Evolutionary conservation across 164 flowering plant genomes (phyloP).

Genomic region (Litsea cubeba): DNA sequence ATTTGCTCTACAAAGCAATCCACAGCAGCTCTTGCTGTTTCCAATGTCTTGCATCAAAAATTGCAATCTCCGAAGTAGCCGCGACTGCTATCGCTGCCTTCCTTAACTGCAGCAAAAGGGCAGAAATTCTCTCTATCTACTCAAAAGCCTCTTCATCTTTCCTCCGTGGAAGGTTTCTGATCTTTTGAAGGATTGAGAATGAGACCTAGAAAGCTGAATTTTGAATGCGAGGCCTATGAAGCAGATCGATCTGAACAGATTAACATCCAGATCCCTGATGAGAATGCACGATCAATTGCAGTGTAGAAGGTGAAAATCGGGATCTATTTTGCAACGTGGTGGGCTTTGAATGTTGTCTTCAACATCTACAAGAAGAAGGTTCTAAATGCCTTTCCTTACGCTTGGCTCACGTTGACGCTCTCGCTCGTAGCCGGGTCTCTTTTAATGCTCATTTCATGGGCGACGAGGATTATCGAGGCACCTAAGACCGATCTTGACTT

Average conservation of each 20-base stretch:
- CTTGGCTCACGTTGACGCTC: slow-evolving; percentile 81
- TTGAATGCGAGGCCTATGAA: slow-evolving; percentile 59
- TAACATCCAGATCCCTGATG: slow-evolving; percentile 4
- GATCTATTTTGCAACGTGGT: slow-evolving; percentile 80
- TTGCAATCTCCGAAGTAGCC: slow-evolving; percentile 5
- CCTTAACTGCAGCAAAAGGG: slow-evolving; percentile 3
- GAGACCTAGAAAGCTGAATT: slow-evolving; percentile 16
- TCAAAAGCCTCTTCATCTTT: slow-evolving; percentile 30
- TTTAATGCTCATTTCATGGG: slow-evolving; percentile 82
- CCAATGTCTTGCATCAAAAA: slow-evolving; percentile 9
- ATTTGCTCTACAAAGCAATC: slow-evolving; percentile 28
- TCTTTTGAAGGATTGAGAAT: background rate
- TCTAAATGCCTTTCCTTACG: slow-evolving; percentile 74
- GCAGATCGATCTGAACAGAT: slow-evolving; percentile 46
- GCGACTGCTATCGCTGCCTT: slow-evolving; percentile 10
- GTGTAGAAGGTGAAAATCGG: slow-evolving; percentile 70
- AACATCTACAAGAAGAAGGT: slow-evolving; percentile 93
- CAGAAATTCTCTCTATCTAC: slow-evolving; percentile 4
- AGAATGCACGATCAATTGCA: slow-evolving; percentile 31
- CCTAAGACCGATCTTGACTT: slow-evolving; percentile 76
- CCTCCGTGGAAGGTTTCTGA: slow-evolving; percentile 21
- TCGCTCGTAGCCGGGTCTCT: slow-evolving; percentile 73
- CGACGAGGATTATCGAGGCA: slow-evolving; percentile 56
- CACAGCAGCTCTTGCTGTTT: slow-evolving; percentile 1
- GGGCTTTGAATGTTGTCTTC: slow-evolving; percentile 84